phyloP scores from a whole-genome alignment of 208 protist species.

The Tritrichomonas foetus region DNA sequence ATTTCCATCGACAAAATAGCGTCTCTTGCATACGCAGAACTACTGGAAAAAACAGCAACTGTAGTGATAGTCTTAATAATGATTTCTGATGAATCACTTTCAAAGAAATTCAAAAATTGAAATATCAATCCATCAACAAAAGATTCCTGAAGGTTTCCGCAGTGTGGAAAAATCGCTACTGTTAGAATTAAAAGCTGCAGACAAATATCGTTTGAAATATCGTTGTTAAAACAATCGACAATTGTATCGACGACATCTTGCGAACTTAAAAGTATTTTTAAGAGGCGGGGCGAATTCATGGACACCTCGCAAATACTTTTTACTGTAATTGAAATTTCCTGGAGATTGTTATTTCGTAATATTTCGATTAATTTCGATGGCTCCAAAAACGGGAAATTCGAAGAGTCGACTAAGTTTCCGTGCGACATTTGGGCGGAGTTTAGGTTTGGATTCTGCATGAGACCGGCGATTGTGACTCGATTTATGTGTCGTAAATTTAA shows the following conservation, averaged over 20 bases:
- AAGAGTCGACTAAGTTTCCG: neutral
- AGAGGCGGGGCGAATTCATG: neutral
- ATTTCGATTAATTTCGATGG: neutral
- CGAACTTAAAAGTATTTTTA: neutral
- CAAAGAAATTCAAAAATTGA: neutral
- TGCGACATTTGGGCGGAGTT: no score
- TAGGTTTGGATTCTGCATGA: neutral
- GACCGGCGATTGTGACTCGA: neutral
- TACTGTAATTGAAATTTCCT: neutral
- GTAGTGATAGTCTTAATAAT: neutral
- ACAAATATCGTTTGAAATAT: neutral
- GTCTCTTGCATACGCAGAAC: neutral
- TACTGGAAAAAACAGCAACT: neutral
- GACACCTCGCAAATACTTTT: neutral
- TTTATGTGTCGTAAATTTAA: neutral
- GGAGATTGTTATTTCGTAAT: neutral
- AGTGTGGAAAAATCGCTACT: neutral
- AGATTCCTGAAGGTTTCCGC: neutral
- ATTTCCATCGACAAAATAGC: neutral
- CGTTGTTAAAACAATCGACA: neutral
- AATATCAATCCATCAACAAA: neutral
- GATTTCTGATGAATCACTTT: neutral
- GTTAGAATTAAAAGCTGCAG: neutral
- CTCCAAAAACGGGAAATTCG: neutral
- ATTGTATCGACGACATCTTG: neutral